These are phyloP conservation scores for Claviceps cyperi DNA, from an alignment of 2,329 filamentous ascomycete species.

Conservation along the genomic window DNA sequence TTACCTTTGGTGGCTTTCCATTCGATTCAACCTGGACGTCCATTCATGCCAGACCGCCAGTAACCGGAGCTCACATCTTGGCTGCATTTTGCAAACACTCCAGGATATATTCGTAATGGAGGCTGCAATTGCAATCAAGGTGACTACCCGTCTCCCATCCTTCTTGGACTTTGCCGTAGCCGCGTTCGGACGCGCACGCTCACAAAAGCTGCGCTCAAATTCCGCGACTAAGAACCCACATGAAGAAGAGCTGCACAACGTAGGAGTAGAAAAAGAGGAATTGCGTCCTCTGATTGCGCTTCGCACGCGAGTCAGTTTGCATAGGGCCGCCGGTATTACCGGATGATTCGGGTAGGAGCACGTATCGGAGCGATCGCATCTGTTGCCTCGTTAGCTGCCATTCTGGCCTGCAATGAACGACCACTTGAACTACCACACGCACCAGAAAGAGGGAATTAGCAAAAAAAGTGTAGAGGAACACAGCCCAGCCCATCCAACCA, in stretches of 20 bases:
- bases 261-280: constrained; percentile 94
- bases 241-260: constrained; percentile 83
- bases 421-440: constrained; percentile 20
- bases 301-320: constrained; percentile 63
- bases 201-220: constrained; percentile 13
- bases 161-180: not conserved
- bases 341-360: constrained; percentile 73
- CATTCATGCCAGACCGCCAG: no score
- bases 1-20: no score
- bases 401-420: no score
- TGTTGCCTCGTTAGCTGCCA: constrained; percentile 19
- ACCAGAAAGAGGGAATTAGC: constrained; percentile 94
- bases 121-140: no score
- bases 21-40: no score
- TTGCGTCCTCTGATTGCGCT: constrained; percentile 77
- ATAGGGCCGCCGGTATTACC: constrained; percentile 49
- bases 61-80: no score
- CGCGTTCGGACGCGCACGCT: not conserved
- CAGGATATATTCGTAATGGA: no score
- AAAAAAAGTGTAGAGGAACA: constrained; percentile 84
- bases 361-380: constrained; percentile 92
- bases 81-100: no score
- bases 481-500: constrained; percentile 74
- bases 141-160: not conserved
- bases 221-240: constrained; percentile 54